Evolutionary conservation across 2,329 filamentous ascomycete genomes (phyloP).

Genomic region (Monilinia aucupariae): DNA sequence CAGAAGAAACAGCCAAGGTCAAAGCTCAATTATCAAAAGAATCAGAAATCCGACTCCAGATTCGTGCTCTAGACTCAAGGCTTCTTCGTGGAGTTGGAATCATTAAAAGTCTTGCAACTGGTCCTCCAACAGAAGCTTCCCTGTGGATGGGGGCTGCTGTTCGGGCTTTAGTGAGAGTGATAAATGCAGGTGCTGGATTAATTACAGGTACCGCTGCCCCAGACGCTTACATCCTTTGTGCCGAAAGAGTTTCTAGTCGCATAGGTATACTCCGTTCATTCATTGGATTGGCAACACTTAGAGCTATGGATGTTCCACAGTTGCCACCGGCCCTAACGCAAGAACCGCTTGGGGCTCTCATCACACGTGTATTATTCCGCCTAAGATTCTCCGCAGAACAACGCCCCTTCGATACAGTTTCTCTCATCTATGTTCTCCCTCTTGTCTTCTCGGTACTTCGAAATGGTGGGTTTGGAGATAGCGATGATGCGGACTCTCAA

Average conservation of each 20-base stretch:
- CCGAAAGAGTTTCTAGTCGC: constrained; percentile 66
- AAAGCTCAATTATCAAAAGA: constrained; percentile 89
- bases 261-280: constrained; percentile 75
- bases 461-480: constrained; percentile 69
- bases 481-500: constrained; percentile 84
- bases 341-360: constrained; percentile 76
- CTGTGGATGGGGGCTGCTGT: constrained; percentile 85
- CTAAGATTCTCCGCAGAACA: constrained; percentile 88
- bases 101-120: constrained; percentile 72
- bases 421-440: constrained; percentile 80
- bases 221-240: constrained; percentile 71
- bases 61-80: constrained; percentile 63
- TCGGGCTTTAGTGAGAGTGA: constrained; percentile 63
- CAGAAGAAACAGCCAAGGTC: constrained; percentile 85
- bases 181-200: constrained; percentile 74
- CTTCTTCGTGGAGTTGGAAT: constrained; percentile 81
- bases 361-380: constrained; percentile 85
- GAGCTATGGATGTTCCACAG: constrained; percentile 68
- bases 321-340: constrained; percentile 66
- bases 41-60: constrained; percentile 66
- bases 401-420: constrained; percentile 84
- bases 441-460: constrained; percentile 73
- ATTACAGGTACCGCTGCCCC: constrained; percentile 77
- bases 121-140: constrained; percentile 82
- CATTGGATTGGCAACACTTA: constrained; percentile 79